Evolutionary conservation across 2,329 filamentous ascomycete genomes (phyloP).

Genomic region (Epichloe scottii): DNA sequence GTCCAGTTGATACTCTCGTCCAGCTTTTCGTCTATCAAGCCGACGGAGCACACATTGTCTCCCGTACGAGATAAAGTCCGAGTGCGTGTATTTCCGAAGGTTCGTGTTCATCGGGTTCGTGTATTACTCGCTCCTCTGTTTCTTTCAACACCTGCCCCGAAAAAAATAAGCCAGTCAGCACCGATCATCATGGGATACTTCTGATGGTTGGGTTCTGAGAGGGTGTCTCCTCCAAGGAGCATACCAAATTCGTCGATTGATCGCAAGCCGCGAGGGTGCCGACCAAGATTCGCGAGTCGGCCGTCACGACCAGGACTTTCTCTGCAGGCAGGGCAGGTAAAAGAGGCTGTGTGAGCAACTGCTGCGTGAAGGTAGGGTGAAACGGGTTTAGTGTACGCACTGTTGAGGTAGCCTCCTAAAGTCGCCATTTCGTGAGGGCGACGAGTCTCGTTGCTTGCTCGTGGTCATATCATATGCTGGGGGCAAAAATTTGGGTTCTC

Average conservation of each 20-base stretch:
- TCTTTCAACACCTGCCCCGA: constrained; percentile 57
- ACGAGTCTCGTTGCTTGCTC: background rate
- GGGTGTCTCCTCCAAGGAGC: background rate
- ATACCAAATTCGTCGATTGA: constrained; percentile 76
- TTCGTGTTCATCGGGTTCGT: constrained; percentile 70
- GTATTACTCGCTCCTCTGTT: constrained; percentile 82
- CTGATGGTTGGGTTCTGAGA: too few relatives aligned
- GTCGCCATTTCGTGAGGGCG: constrained; percentile 25
- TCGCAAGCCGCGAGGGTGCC: constrained; percentile 80
- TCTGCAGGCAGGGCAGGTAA: constrained; percentile 37
- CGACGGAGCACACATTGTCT: constrained; percentile 86
- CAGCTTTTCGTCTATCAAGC: constrained; percentile 77
- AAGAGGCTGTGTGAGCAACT: background rate
- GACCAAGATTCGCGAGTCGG: constrained; percentile 76
- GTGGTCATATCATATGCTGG: background rate
- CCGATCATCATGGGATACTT: too few relatives aligned
- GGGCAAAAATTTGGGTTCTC: background rate
- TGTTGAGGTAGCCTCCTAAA: constrained; percentile 32
- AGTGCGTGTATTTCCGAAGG: constrained; percentile 69
- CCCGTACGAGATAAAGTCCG: constrained; percentile 82
- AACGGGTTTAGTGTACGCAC: constrained; percentile 15
- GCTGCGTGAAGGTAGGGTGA: background rate
- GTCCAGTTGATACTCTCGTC: constrained; percentile 88
- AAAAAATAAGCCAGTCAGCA: too few relatives aligned
- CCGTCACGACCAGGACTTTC: constrained; percentile 82